Base-by-base conservation (phyloP, 345 rosid species). In the Pistacia atlantica region DNA sequence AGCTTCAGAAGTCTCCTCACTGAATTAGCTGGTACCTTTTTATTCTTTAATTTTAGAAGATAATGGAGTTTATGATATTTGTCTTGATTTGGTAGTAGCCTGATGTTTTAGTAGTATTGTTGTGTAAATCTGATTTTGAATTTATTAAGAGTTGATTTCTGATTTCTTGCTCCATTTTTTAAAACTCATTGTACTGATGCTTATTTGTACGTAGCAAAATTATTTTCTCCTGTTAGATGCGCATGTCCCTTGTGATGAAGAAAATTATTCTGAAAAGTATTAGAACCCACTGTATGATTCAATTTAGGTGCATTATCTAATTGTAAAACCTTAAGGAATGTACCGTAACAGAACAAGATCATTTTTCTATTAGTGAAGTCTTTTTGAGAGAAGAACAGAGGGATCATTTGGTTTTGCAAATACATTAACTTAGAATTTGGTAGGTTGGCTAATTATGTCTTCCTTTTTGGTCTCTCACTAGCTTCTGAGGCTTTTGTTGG, bases 1-100 rank as follows among this genome's bases (percentile, higher is more conserved):
- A 77, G 55, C 81, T 83, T 22, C 76, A 65, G 4, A 80, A 69
- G 69, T 52, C 81, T 35, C 35, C 82, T 5, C 74, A 20, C 73
- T 69, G 73, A 78, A 51, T 25, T 5, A 45, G 1, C 45, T 52
- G 68, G 78, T 72, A 65, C 11, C 33, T 68, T 68, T 52, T 48
- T 62, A 48, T 11, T 8, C 37, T 33, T 38, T 20, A 52, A 35
- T 62, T 58, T 25, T 25, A 13, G n/a, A 31, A 63, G 57, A 49
- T 8, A 60, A 31, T 52, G 69, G 3, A 6, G 13, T 63, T 51
- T 51, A 5, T 37, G 5, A 6, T 73, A 12, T 73, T 48, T 62
- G 68, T 31, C 13, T 28, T 17, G 46, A 31, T 17, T 60, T 8
- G n/a, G 31, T 73, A 62, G 14, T 73, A 17, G 38, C 59, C 33